Percentiles rank a stretch among this genome's conserved stretches.
Conservation (phyloP, 2,329 filamentous ascomycete species). For the Paecilomyces niveus region DNA sequence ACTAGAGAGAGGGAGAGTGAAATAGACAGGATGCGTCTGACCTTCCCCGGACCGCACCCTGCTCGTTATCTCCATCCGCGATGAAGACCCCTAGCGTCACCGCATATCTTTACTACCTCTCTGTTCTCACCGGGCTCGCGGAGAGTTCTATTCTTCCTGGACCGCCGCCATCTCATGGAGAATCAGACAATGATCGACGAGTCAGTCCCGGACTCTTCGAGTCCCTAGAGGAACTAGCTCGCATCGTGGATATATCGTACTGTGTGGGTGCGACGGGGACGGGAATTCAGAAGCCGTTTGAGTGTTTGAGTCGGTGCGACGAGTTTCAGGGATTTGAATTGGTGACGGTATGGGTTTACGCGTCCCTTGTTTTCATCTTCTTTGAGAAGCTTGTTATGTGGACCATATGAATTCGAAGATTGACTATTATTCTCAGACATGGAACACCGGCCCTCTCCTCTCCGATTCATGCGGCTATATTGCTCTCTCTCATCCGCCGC, state of each 20-base stretch:
- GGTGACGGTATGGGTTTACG: slow-evolving; percentile 44
- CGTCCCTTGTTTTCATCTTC: not conserved
- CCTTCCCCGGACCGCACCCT: not conserved
- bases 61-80: not conserved
- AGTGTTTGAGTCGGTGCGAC: slow-evolving; percentile 73
- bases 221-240: slow-evolving; percentile 78
- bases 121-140: not conserved
- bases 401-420: not conserved
- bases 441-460: slow-evolving; percentile 81
- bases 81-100: not conserved
- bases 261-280: slow-evolving; percentile 75
- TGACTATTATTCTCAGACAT: slow-evolving; percentile 48
- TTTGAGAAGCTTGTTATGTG: not conserved
- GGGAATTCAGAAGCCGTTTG: slow-evolving; percentile 67
- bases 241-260: slow-evolving; percentile 89
- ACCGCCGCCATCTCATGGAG: not conserved
- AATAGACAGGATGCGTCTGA: not conserved
- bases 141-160: not conserved
- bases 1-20: not conserved
- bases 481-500: slow-evolving; percentile 67
- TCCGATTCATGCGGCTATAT: slow-evolving; percentile 93
- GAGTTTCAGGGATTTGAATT: slow-evolving; percentile 78
- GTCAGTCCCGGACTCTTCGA: slow-evolving; percentile 63
- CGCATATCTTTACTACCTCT: not conserved
- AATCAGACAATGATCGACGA: slow-evolving; percentile 1